Percentiles rank a stretch among this genome's conserved stretches.
Conservation (phyloP, 2,329 filamentous ascomycete genomes). For the Lecanosticta acicola region DNA sequence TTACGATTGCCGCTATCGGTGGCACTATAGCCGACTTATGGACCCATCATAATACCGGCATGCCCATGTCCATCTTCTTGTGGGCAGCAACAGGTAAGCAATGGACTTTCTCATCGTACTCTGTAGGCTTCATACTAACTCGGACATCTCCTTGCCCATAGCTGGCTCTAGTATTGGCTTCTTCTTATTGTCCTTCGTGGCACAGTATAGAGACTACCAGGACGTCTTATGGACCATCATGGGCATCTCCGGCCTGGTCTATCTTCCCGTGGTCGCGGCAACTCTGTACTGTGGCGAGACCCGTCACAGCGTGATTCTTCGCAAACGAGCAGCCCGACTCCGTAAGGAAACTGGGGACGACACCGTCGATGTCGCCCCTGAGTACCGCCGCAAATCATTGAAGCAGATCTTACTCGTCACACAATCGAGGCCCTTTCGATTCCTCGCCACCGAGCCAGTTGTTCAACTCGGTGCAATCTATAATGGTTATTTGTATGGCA, state of each 20-base stretch:
- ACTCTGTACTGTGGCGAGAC: slow-evolving; percentile 8
- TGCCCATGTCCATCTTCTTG: slow-evolving; percentile 40
- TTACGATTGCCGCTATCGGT: slow-evolving; percentile 40
- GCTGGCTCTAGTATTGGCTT: slow-evolving; percentile 38
- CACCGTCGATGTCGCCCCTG: slow-evolving; percentile 7
- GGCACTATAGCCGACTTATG: slow-evolving; percentile 42
- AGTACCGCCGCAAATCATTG: slow-evolving; percentile 5
- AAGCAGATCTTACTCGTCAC: slow-evolving; percentile 6
- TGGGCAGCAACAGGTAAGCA: slow-evolving; percentile 40
- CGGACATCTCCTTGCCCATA: too few relatives aligned
- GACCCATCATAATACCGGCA: slow-evolving; percentile 40
- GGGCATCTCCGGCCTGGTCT: slow-evolving; percentile 11
- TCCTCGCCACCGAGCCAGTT: slow-evolving; percentile 21
- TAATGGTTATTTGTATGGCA: slow-evolving; percentile 48
- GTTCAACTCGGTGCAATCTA: slow-evolving; percentile 40
- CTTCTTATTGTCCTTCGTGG: slow-evolving; percentile 37
- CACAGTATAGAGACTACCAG: slow-evolving; percentile 11
- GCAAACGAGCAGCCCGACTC: slow-evolving; percentile 16
- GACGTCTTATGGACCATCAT: slow-evolving; percentile 14
- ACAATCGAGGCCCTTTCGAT: slow-evolving; percentile 7
- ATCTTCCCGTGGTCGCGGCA: slow-evolving; percentile 4
- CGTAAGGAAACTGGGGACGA: slow-evolving; percentile 9
- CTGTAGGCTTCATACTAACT: too few relatives aligned
- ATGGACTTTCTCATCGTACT: too few relatives aligned
- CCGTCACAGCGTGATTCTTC: slow-evolving; percentile 24